phyloP scores from a whole-genome alignment of 805 yeast genomes.

The Kodamaea kakaduensis region DNA sequence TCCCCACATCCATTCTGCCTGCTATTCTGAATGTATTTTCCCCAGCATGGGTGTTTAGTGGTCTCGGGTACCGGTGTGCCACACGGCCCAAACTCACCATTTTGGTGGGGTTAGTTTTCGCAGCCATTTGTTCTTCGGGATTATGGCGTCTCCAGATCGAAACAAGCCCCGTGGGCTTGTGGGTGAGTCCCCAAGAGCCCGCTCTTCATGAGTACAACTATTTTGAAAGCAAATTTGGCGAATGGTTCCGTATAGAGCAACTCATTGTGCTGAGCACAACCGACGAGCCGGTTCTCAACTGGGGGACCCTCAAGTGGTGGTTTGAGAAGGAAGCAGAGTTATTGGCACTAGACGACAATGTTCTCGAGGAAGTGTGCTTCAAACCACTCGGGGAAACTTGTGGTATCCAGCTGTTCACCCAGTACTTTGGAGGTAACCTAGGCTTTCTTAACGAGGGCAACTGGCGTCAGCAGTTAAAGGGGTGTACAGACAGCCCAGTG shows the following conservation, averaged over 20 bases:
- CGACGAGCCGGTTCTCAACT: constrained; percentile 57
- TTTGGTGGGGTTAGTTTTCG: constrained; percentile 16
- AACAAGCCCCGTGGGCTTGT: constrained; percentile 72
- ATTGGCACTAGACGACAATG: constrained; percentile 24
- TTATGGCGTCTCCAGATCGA: constrained; percentile 41
- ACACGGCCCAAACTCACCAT: constrained; percentile 45
- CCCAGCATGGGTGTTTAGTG: constrained; percentile 46
- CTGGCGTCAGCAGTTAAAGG: constrained; percentile 54
- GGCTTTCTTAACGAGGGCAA: constrained; percentile 41
- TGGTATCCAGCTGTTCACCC: constrained; percentile 83
- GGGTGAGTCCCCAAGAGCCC: constrained; percentile 82
- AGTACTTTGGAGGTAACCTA: constrained; percentile 72
- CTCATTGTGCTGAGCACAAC: constrained; percentile 57
- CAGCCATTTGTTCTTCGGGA: constrained; percentile 26
- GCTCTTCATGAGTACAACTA: constrained; percentile 63
- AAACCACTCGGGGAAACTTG: constrained; percentile 79
- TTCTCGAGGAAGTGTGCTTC: constrained; percentile 69
- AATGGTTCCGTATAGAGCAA: constrained; percentile 87
- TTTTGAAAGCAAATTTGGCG: constrained; percentile 83
- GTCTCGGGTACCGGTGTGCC: constrained; percentile 58
- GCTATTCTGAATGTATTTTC: too few species aligned
- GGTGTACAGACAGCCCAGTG: constrained; percentile 79
- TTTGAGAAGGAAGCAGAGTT: constrained; percentile 63
- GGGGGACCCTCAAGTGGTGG: constrained; percentile 84
- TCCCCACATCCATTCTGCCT: too few species aligned